Evolutionary conservation across 306 rosid genomes (phyloP).

Genomic region (Prunus mume): DNA sequence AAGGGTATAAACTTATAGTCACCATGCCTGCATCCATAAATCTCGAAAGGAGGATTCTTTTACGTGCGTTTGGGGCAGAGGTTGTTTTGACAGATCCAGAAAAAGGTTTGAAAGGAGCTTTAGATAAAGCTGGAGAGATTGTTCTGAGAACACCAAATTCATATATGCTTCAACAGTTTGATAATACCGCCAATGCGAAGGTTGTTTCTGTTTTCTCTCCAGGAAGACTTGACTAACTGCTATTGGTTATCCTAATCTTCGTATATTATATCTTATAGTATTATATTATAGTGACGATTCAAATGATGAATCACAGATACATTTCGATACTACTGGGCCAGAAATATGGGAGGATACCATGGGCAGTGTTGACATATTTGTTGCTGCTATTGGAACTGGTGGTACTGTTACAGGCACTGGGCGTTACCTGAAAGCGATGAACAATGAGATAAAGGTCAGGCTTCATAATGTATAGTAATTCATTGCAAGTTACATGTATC

Average conservation of each 20-base stretch:
- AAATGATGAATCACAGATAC: constrained; percentile 71
- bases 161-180: constrained; percentile 91
- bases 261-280: not conserved
- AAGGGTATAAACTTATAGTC: constrained; percentile 79
- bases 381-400: constrained; percentile 95
- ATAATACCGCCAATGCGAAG: constrained; percentile 72
- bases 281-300: constrained; percentile 22
- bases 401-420: constrained; percentile 93
- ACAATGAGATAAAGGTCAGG: constrained; percentile 63
- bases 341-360: constrained; percentile 99
- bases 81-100: constrained; percentile 78
- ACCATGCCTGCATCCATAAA: constrained; percentile 91
- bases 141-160: constrained; percentile 61
- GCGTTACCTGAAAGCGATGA: constrained; percentile 73
- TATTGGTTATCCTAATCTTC: not conserved
- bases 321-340: constrained; percentile 96
- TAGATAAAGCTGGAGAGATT: constrained; percentile 89
- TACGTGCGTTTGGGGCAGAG: constrained; percentile 93
- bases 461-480: not conserved
- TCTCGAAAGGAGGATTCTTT: constrained; percentile 81
- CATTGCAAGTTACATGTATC: no score
- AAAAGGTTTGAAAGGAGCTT: constrained; percentile 88
- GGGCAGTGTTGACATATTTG: constrained; percentile 78
- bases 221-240: constrained; percentile 14
- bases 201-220: constrained; percentile 40